phyloP scores from a whole-genome alignment of 73 alveolate species.

The Paramecium primaurelia region DNA sequence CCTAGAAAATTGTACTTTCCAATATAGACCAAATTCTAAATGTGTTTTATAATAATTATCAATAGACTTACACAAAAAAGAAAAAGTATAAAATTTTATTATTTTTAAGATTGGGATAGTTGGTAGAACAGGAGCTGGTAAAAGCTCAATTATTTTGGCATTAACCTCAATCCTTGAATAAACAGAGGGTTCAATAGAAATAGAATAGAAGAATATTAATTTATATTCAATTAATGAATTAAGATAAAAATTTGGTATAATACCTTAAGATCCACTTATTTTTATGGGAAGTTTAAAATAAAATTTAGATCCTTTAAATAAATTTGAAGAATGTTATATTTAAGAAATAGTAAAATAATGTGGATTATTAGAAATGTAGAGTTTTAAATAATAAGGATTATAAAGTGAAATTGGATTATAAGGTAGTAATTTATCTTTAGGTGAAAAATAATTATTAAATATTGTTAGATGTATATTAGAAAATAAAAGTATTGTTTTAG shows the following conservation, averaged over 20 bases:
- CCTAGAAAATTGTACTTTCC: background rate
- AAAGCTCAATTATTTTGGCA: constrained; percentile 81
- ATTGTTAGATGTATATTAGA: constrained; percentile 61
- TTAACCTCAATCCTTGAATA: constrained; percentile 80
- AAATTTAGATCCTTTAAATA: constrained; percentile 81
- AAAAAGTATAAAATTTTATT: background rate
- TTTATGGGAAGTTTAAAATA: constrained; percentile 78
- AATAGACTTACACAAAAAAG: background rate
- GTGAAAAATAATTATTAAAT: constrained; percentile 71
- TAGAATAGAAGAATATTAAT: constrained; percentile 80
- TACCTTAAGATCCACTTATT: constrained; percentile 85
- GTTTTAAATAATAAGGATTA: background rate
- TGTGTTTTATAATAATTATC: background rate
- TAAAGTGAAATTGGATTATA: background rate
- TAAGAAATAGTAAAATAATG: constrained; percentile 24
- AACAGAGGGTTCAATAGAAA: constrained; percentile 69
- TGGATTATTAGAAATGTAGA: background rate
- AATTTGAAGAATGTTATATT: background rate
- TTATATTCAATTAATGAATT: constrained; percentile 70
- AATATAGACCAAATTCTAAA: constrained; percentile 5
- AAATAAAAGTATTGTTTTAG: constrained; percentile 63
- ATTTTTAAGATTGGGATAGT: constrained; percentile 76
- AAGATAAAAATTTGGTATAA: constrained; percentile 73
- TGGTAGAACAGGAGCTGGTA: constrained; percentile 96
- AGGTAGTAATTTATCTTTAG: constrained; percentile 51